These are phyloP conservation scores for Anaeramoeba flamelloides DNA, from an alignment of 78 protist species.

Conservation along the genomic window DNA sequence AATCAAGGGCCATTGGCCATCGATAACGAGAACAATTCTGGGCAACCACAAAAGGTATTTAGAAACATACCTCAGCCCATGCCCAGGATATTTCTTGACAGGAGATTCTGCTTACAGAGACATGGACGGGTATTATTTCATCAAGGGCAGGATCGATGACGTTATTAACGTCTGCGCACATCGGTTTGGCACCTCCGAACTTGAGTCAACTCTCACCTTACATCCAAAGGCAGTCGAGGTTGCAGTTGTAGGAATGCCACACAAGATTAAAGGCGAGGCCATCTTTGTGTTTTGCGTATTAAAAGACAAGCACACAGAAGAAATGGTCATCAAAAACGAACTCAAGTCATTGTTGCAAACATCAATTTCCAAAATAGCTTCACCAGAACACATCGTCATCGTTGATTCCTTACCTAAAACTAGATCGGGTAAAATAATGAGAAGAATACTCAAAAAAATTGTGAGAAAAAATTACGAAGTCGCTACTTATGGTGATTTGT, in stretches of 20 bases:
- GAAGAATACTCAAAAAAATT: slow-evolving; percentile 62
- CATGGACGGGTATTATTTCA: slow-evolving; percentile 65
- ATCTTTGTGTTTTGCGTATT: too few relatives aligned
- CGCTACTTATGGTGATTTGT: too few relatives aligned
- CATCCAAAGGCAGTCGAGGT: slow-evolving; percentile 44
- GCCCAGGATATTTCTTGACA: slow-evolving; percentile 68
- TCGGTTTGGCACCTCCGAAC: slow-evolving; percentile 83
- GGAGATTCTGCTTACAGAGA: slow-evolving; percentile 68
- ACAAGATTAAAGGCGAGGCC: slow-evolving; percentile 67
- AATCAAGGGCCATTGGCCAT: slow-evolving; percentile 67
- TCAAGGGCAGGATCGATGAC: slow-evolving; percentile 80
- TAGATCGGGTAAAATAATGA: slow-evolving; percentile 66
- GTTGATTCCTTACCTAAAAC: slow-evolving; percentile 60
- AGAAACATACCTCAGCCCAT: slow-evolving; percentile 38
- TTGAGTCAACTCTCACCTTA: slow-evolving; percentile 54
- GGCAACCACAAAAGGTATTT: slow-evolving; percentile 47
- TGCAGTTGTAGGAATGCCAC: slow-evolving; percentile 69
- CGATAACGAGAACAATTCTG: slow-evolving; percentile 54
- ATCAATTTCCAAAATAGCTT: slow-evolving; percentile 38
- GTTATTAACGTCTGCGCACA: slow-evolving; percentile 80
- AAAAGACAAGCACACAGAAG: too few relatives aligned
- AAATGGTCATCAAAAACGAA: slow-evolving; percentile 15
- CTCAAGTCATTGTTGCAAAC: slow-evolving; percentile 43
- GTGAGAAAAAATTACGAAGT: too few relatives aligned
- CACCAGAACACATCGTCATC: slow-evolving; percentile 35